Evolutionary conservation across 2,329 filamentous ascomycete genomes (phyloP).

Genomic region (Aspergillus quadrilineatus): DNA sequence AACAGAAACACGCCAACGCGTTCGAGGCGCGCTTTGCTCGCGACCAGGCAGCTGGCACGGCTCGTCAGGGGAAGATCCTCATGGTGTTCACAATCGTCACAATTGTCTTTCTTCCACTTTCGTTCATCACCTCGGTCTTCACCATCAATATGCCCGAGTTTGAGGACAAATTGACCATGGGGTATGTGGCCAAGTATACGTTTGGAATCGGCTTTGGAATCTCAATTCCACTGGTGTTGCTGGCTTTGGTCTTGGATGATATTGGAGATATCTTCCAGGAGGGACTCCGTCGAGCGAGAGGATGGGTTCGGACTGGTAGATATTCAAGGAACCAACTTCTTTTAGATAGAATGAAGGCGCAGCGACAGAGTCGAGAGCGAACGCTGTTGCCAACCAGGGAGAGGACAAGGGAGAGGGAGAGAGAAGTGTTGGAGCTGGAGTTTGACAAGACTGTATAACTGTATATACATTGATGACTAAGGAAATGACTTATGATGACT

Average conservation of each 20-base stretch:
- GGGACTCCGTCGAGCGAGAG: slow-evolving; percentile 22
- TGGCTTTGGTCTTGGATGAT: slow-evolving; percentile 49
- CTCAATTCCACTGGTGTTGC: slow-evolving; percentile 50
- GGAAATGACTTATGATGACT: neutral
- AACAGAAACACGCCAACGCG: neutral
- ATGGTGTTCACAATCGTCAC: neutral
- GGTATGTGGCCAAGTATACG: slow-evolving; percentile 56
- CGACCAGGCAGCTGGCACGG: neutral
- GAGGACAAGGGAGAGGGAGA: slow-evolving; percentile 10
- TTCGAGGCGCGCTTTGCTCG: neutral
- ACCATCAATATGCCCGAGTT: slow-evolving; percentile 55
- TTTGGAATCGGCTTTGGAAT: slow-evolving; percentile 57
- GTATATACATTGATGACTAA: slow-evolving; percentile 4
- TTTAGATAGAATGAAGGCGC: slow-evolving; percentile 2
- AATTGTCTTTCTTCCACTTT: slow-evolving; percentile 43
- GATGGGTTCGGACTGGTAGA: slow-evolving; percentile 22
- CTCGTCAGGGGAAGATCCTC: neutral
- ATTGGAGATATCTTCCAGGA: slow-evolving; percentile 34
- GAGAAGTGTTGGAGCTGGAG: slow-evolving; percentile 24
- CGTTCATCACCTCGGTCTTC: slow-evolving; percentile 58
- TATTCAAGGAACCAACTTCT: neutral
- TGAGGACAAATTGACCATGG: slow-evolving; percentile 42
- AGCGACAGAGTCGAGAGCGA: slow-evolving; percentile 4
- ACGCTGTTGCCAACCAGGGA: slow-evolving; percentile 12
- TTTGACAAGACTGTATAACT: slow-evolving; percentile 1